These are phyloP conservation scores for Dendrocalamus latiflorus DNA, from an alignment of 202 grass and related monocot genomes.

Conservation along the genomic window DNA sequence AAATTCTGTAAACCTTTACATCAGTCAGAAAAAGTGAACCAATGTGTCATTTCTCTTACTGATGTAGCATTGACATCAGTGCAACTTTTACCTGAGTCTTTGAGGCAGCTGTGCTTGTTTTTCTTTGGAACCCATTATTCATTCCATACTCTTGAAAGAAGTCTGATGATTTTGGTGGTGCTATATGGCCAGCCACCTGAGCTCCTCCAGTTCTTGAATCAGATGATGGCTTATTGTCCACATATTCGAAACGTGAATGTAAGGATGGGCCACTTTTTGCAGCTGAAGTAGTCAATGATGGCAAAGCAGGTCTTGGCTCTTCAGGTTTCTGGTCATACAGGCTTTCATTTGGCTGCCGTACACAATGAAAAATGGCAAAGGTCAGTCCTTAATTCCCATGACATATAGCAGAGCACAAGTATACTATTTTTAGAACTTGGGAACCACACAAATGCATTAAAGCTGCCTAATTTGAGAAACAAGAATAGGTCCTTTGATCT, in stretches of 20 bases:
- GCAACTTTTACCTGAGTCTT: conserved; percentile 56
- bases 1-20: neutral
- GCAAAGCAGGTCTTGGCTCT: no score
- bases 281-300: no score
- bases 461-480: no score
- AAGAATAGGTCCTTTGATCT: neutral
- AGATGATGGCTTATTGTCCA: conserved; percentile 40
- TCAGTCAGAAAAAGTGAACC: neutral
- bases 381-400: no score
- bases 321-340: no score
- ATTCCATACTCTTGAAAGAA: conserved; percentile 82
- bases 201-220: conserved; percentile 39
- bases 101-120: conserved; percentile 46
- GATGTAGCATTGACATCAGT: neutral
- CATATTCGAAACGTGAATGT: conserved; percentile 67
- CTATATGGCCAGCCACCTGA: conserved; percentile 51
- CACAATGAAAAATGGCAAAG: no score
- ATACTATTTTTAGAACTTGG: no score
- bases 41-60: neutral
- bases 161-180: conserved; percentile 63
- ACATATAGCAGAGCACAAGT: no score
- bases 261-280: no score
- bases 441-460: no score
- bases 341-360: no score
- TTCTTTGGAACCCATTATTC: conserved; percentile 69